phyloP scores from a whole-genome alignment of 495 filamentous ascomycete species.

The Daldinia decipiens region DNA sequence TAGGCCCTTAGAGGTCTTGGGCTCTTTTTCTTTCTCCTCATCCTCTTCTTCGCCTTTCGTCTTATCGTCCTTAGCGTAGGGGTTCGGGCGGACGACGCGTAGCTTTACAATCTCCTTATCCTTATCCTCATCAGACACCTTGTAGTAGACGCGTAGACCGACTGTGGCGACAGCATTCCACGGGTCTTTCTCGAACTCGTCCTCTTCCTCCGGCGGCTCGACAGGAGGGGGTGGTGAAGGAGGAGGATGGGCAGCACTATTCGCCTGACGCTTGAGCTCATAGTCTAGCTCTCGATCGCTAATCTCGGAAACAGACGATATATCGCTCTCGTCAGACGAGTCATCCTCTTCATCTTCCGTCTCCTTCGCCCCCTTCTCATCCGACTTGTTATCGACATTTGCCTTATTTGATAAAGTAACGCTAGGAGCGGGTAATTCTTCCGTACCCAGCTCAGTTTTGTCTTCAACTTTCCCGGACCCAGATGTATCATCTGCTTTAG shows the following conservation, averaged over 20 bases:
- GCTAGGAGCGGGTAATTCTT: conserved; percentile 1
- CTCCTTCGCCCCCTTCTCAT: conserved; percentile 10
- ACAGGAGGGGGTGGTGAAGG: conserved; percentile 17
- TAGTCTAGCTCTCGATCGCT: conserved; percentile 52
- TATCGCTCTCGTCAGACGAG: conserved; percentile 44
- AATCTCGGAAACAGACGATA: conserved; percentile 52
- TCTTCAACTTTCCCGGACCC: conserved; percentile 11
- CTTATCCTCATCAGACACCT: conserved; percentile 64
- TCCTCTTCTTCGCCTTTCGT: conserved; percentile 42
- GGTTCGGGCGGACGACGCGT: conserved; percentile 52
- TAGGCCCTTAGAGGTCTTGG: conserved; percentile 53
- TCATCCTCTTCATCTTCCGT: conserved; percentile 45
- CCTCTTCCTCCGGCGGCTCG: conserved; percentile 29
- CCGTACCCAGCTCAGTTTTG: not conserved
- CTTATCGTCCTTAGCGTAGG: conserved; percentile 46
- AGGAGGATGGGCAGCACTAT: not conserved
- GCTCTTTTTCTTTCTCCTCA: conserved; percentile 36
- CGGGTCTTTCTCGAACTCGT: conserved; percentile 67
- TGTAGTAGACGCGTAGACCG: conserved; percentile 77
- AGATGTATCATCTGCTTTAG: conserved; percentile 12
- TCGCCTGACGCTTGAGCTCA: conserved; percentile 28
- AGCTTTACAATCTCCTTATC: conserved; percentile 59
- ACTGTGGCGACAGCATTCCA: conserved; percentile 91
- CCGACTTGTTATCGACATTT: conserved; percentile 29
- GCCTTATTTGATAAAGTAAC: conserved; percentile 10